Conservation (phyloP, 176 grass and related monocot genomes). For the Eleusine coracana region DNA sequence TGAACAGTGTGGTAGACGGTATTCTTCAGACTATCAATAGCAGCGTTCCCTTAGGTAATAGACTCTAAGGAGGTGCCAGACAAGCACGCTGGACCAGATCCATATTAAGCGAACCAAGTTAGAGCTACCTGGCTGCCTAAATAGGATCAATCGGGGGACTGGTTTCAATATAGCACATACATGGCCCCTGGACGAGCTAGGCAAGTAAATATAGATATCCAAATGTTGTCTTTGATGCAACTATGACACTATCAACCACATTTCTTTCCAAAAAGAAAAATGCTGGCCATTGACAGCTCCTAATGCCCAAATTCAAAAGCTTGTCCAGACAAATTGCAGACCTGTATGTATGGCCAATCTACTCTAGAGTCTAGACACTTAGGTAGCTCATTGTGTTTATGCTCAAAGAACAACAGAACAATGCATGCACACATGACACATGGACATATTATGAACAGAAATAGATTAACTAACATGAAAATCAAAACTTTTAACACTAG, state of each 20-base stretch:
- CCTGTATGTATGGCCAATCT: background rate
- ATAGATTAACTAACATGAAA: slow-evolving; percentile 11
- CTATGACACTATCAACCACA: background rate
- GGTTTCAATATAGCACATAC: background rate
- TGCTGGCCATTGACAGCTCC: background rate
- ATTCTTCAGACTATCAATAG: background rate
- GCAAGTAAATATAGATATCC: background rate
- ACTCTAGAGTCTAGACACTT: background rate
- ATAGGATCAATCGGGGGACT: background rate
- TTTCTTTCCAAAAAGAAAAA: background rate
- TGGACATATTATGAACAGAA: background rate
- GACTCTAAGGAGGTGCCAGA: background rate
- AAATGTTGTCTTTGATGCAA: background rate
- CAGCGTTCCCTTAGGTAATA: background rate
- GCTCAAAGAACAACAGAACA: background rate
- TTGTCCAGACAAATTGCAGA: background rate
- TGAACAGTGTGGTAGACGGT: background rate
- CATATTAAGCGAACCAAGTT: background rate
- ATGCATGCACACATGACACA: background rate
- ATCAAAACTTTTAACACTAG: background rate
- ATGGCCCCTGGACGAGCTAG: background rate
- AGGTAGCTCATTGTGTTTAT: background rate
- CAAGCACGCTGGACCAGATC: background rate
- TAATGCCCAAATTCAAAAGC: background rate
- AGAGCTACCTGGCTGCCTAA: background rate